A percentile compares a stretch with the other conserved stretches of the same genome.
Conservation (phyloP, 2,329 filamentous ascomycete species). For the Fusarium poae region DNA sequence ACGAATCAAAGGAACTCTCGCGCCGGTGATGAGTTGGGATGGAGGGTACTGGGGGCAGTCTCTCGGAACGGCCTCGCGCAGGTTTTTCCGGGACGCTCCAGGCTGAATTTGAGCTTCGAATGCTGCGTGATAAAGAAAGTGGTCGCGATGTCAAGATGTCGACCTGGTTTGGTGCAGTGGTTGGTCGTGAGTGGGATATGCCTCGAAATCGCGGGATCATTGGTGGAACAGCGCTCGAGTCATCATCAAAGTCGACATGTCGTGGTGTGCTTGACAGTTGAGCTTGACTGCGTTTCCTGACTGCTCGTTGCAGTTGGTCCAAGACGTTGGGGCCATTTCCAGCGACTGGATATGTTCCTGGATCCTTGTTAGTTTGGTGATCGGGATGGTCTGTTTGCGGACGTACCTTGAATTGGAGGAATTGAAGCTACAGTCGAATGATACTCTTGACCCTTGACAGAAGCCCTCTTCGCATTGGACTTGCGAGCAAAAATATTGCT, state of each 20-base stretch:
- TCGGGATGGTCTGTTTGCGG: background rate
- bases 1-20: constrained; percentile 39
- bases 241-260: constrained; percentile 5
- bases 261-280: constrained; percentile 34
- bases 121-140: constrained; percentile 37
- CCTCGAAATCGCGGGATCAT: constrained; percentile 37
- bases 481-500: constrained; percentile 46
- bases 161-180: constrained; percentile 38
- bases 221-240: constrained; percentile 35
- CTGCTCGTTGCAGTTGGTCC: constrained; percentile 46
- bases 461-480: constrained; percentile 20
- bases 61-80: constrained; percentile 26
- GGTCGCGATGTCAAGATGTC: constrained; percentile 23
- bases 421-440: constrained; percentile 44
- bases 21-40: constrained; percentile 43
- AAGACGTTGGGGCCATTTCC: constrained; percentile 47
- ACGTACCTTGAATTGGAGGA: constrained; percentile 46
- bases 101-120: constrained; percentile 39
- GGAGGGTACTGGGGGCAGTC: constrained; percentile 41
- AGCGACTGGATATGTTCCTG: constrained; percentile 48
- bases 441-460: constrained; percentile 46
- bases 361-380: constrained; percentile 3
- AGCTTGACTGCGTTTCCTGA: constrained; percentile 45
- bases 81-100: constrained; percentile 32
- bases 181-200: constrained; percentile 31